These are phyloP conservation scores for Alopecurus myosuroides DNA, from an alignment of 176 grass and related monocot species.

Conservation along the genomic window DNA sequence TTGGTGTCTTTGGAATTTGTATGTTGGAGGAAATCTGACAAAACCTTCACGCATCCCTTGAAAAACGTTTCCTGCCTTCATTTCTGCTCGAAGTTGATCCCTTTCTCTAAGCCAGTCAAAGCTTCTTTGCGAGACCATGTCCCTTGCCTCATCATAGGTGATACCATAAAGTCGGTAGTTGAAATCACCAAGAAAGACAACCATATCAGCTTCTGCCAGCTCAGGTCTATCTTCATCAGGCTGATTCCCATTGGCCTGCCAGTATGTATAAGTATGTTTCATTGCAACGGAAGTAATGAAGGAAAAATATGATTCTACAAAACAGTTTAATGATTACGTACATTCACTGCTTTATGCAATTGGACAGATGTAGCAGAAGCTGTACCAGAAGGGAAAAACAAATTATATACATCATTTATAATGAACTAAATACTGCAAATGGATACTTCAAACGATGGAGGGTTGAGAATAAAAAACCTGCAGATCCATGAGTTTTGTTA, in stretches of 20 bases:
- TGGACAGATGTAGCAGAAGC: slow-evolving; percentile 89
- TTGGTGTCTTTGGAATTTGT: slow-evolving; percentile 91
- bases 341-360: slow-evolving; percentile 70
- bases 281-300: neutral
- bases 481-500: slow-evolving; percentile 75
- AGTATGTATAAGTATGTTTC: slow-evolving; percentile 5
- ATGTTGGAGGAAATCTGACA: slow-evolving; percentile 92
- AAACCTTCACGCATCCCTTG: slow-evolving; percentile 97
- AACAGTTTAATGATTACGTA: slow-evolving; percentile 43
- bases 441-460: slow-evolving; percentile 7
- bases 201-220: slow-evolving; percentile 82
- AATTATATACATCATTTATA: slow-evolving; percentile 9
- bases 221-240: slow-evolving; percentile 65
- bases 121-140: slow-evolving; percentile 94
- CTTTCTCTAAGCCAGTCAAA: slow-evolving; percentile 99
- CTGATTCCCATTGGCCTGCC: slow-evolving; percentile 62
- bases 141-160: slow-evolving; percentile 92
- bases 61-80: slow-evolving; percentile 89
- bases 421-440: neutral
- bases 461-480: slow-evolving; percentile 47
- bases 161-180: slow-evolving; percentile 89
- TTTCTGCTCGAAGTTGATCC: slow-evolving; percentile 86
- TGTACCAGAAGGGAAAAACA: slow-evolving; percentile 35
- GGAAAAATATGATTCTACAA: neutral
- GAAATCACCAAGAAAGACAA: slow-evolving; percentile 98